phyloP scores from a whole-genome alignment of 2,329 filamentous ascomycete species.

The Elsinoe perseae region DNA sequence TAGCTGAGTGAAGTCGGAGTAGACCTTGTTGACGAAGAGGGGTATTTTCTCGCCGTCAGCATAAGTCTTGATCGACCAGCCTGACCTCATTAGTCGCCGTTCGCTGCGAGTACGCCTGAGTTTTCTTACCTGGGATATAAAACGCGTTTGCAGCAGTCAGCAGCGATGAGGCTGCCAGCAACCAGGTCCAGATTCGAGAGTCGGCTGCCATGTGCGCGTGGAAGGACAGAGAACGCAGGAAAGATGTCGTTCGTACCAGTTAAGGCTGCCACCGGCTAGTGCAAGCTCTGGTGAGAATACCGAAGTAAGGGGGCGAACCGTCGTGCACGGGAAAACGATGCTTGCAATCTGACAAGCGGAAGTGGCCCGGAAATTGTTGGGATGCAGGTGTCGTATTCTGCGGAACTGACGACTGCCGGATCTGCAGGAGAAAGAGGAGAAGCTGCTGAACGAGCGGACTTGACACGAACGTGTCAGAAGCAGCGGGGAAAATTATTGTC shows the following conservation, averaged over 20 bases:
- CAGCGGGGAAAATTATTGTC: neutral
- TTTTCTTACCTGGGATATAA: constrained; percentile 70
- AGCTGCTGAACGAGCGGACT: constrained; percentile 11
- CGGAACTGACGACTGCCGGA: neutral
- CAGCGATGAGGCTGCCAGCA: constrained; percentile 43
- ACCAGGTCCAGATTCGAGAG: constrained; percentile 34
- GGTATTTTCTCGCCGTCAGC: constrained; percentile 68
- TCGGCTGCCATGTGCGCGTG: constrained; percentile 31
- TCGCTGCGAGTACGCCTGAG: constrained; percentile 18
- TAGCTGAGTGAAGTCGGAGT: constrained; percentile 81
- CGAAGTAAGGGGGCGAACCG: neutral
- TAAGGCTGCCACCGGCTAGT: neutral
- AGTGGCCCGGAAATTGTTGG: constrained; percentile 10
- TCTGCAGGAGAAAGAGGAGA: neutral
- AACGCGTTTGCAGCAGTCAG: constrained; percentile 57
- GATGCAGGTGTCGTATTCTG: neutral
- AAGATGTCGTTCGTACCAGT: neutral
- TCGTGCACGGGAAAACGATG: neutral
- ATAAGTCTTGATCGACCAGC: constrained; percentile 78
- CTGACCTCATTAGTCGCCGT: constrained; percentile 35
- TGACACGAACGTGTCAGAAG: constrained; percentile 6
- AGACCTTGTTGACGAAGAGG: constrained; percentile 85
- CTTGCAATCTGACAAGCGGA: constrained; percentile 1
- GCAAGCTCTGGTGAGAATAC: neutral
- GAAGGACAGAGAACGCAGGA: neutral